Conservation (phyloP, 148 eudicot species). For the Rhododendron ferrugineum region DNA sequence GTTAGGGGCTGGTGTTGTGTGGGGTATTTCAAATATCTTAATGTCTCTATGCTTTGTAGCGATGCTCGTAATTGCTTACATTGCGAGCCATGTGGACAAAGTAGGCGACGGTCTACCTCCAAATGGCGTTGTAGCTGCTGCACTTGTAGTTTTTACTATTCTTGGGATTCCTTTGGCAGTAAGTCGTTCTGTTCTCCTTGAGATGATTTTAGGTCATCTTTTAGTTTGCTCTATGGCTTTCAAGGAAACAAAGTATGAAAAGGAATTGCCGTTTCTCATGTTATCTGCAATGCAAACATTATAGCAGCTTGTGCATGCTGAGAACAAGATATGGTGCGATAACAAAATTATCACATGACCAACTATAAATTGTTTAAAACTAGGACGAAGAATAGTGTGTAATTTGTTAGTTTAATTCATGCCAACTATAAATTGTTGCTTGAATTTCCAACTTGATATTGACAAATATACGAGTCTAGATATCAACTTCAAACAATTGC, state of each 20-base stretch:
- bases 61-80: constrained; percentile 63
- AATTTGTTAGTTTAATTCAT: background rate
- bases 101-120: constrained; percentile 45
- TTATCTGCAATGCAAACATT: background rate
- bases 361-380: background rate
- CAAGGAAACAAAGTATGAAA: background rate
- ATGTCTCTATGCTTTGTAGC: constrained; percentile 77
- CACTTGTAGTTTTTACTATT: constrained; percentile 59
- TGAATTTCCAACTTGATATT: background rate
- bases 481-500: background rate
- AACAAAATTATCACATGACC: background rate
- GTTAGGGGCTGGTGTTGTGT: constrained; percentile 81
- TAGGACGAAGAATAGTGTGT: background rate
- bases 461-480: constrained; percentile 1
- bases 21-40: constrained; percentile 89
- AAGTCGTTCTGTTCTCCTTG: constrained; percentile 32
- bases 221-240: background rate
- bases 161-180: constrained; percentile 95
- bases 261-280: background rate
- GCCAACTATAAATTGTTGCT: background rate
- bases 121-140: constrained; percentile 70
- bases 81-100: constrained; percentile 35
- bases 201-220: constrained; percentile 1
- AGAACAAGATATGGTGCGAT: background rate
- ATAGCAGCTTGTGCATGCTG: background rate